Evolutionary conservation across 2,329 filamentous ascomycete species (phyloP).

Genomic region (Tolypocladium tropicale): DNA sequence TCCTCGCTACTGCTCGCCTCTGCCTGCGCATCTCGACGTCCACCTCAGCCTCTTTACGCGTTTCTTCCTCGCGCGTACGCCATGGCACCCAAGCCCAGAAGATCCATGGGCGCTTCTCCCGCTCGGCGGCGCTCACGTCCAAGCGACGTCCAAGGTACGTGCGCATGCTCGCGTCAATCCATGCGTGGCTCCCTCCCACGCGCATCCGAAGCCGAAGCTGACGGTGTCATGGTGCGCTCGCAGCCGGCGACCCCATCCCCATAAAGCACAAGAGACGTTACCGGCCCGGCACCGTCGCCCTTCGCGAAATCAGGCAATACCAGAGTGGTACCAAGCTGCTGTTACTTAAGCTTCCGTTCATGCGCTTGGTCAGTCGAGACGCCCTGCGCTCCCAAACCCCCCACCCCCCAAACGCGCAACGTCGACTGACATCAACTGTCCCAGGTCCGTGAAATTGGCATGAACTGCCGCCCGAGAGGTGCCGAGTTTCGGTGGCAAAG

Average conservation of each 20-base stretch:
- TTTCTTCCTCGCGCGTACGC: background rate
- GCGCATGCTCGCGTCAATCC: background rate
- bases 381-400: background rate
- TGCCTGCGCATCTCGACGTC: too few relatives aligned
- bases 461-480: constrained; percentile 50
- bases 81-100: constrained; percentile 13
- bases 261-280: constrained; percentile 53
- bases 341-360: constrained; percentile 70
- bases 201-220: constrained; percentile 14
- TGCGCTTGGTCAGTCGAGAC: constrained; percentile 50
- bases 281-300: constrained; percentile 70
- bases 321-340: constrained; percentile 85
- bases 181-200: background rate
- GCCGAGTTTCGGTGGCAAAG: constrained; percentile 88
- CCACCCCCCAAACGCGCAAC: background rate
- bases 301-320: constrained; percentile 85
- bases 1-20: too few relatives aligned
- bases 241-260: constrained; percentile 66
- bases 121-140: constrained; percentile 16
- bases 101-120: constrained; percentile 7
- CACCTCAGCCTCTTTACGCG: too few relatives aligned
- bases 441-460: constrained; percentile 55
- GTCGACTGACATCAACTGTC: constrained; percentile 6
- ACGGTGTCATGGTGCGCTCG: background rate
- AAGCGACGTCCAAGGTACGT: constrained; percentile 30